A percentile compares a stretch with the other conserved stretches of the same genome.
phyloP scores from a whole-genome alignment of 139 green algal species.

The Monoraphidium neglectum region DNA sequence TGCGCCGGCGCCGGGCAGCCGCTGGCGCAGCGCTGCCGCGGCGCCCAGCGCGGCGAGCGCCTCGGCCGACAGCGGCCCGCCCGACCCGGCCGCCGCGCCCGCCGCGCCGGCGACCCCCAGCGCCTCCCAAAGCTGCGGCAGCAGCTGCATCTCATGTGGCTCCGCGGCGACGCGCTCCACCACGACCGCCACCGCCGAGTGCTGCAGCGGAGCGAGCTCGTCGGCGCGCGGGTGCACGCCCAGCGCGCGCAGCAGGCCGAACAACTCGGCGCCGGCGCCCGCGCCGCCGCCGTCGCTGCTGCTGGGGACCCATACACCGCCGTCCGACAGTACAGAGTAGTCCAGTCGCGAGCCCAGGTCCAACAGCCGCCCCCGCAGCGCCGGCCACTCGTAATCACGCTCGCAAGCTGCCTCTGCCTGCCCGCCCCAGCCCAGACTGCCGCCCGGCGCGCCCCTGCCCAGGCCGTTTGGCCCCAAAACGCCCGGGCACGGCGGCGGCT shows the following conservation, averaged over 20 bases:
- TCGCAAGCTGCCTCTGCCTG: too few species aligned
- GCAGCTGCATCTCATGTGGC: slow-evolving; percentile 21
- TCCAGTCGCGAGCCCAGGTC: slow-evolving; percentile 13
- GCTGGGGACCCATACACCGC: slow-evolving; percentile 19
- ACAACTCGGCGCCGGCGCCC: slow-evolving; percentile 10
- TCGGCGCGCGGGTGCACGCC: slow-evolving; percentile 30
- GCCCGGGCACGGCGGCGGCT: slow-evolving; percentile 1
- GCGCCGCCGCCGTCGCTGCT: background rate
- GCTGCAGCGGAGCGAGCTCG: slow-evolving; percentile 40
- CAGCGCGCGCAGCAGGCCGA: slow-evolving; percentile 30
- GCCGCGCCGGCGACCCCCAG: slow-evolving; percentile 24
- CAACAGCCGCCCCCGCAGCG: slow-evolving; percentile 12
- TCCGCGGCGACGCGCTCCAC: slow-evolving; percentile 29
- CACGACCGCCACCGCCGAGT: slow-evolving; percentile 36
- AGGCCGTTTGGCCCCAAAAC: too few species aligned
- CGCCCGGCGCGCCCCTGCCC: too few species aligned
- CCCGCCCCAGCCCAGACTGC: too few species aligned
- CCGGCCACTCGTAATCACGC: slow-evolving; percentile 30
- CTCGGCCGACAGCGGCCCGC: slow-evolving; percentile 16
- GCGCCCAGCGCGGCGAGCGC: slow-evolving; percentile 24
- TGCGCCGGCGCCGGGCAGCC: slow-evolving; percentile 15
- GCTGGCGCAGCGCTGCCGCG: slow-evolving; percentile 15
- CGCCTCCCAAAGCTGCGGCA: slow-evolving; percentile 43
- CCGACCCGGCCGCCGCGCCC: background rate
- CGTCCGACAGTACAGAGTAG: slow-evolving; percentile 33